Percentiles rank a stretch among this genome's conserved stretches.
These are phyloP conservation scores for Cystoderma amianthinum DNA, from an alignment of 768 basidiomycete species.

Conservation along the genomic window DNA sequence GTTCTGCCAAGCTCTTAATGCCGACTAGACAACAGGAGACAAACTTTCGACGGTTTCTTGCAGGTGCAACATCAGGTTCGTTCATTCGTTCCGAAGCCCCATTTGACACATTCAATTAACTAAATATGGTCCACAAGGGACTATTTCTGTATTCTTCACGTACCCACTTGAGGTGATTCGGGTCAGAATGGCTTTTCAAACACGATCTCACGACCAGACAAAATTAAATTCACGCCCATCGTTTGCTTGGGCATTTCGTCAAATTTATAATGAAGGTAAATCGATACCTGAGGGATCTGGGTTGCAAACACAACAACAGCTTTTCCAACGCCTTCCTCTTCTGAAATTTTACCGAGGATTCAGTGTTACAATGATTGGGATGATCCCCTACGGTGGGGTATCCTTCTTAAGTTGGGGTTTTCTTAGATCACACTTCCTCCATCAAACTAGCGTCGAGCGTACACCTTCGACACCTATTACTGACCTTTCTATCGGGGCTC, in stretches of 20 bases:
- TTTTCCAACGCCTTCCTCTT: conserved; percentile 60
- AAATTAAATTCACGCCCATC: conserved; percentile 31
- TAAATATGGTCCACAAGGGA: conserved; percentile 39
- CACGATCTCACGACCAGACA: conserved; percentile 24
- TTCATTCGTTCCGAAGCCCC: conserved; percentile 5
- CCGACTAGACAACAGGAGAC: conserved; percentile 77
- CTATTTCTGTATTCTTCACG: conserved; percentile 83
- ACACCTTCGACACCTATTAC: conserved; percentile 37
- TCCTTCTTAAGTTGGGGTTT: conserved; percentile 91
- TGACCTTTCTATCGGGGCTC: conserved; percentile 78
- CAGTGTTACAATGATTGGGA: conserved; percentile 83
- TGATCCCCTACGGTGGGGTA: conserved; percentile 93
- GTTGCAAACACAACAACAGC: conserved; percentile 11
- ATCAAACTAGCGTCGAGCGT: conserved; percentile 28
- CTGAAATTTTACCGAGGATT: conserved; percentile 98
- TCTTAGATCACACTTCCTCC: conserved; percentile 54
- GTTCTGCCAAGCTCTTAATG: conserved; percentile 65
- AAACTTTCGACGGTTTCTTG: conserved; percentile 69
- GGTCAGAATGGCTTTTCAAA: conserved; percentile 91
- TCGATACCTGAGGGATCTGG: conserved; percentile 15
- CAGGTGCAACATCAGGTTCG: conserved; percentile 84
- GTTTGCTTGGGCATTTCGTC: conserved; percentile 44
- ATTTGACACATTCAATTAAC: conserved; percentile 1
- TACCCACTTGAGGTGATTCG: conserved; percentile 95
- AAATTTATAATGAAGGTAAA: conserved; percentile 68